Percentiles rank a stretch among this genome's conserved stretches.
Conservation (phyloP, 768 basidiomycete genomes). For the Tylopilus sp. region DNA sequence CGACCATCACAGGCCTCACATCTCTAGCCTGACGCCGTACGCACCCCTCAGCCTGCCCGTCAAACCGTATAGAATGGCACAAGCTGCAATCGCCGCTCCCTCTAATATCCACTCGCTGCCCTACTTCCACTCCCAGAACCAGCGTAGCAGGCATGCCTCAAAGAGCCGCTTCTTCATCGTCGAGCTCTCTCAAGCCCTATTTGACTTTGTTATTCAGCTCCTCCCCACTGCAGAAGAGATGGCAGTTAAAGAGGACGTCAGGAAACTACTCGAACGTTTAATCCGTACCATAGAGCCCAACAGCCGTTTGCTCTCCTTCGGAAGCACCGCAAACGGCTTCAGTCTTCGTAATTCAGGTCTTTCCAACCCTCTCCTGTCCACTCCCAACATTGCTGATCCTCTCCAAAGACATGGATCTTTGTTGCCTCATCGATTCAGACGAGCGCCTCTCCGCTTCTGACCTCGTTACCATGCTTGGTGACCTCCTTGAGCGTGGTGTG, state of each 20-base stretch:
- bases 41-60: neutral
- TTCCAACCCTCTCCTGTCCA: conserved; percentile 16
- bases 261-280: conserved; percentile 91
- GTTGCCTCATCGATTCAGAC: conserved; percentile 90
- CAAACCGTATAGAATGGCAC: conserved; percentile 22
- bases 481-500: conserved; percentile 89
- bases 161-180: conserved; percentile 62
- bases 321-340: conserved; percentile 96
- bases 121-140: conserved; percentile 33
- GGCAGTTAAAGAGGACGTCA: conserved; percentile 92
- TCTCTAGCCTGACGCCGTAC: conserved; percentile 1
- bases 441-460: conserved; percentile 78
- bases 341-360: conserved; percentile 92
- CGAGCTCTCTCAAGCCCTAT: conserved; percentile 86
- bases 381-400: conserved; percentile 9
- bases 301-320: conserved; percentile 88
- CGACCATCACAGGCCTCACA: conserved; percentile 11
- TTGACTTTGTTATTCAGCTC: conserved; percentile 91
- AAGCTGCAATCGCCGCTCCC: conserved; percentile 23
- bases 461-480: conserved; percentile 91
- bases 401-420: conserved; percentile 91
- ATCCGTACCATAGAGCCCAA: conserved; percentile 94
- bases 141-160: conserved; percentile 35
- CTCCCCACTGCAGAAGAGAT: conserved; percentile 89
- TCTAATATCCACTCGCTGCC: conserved; percentile 22